These are phyloP conservation scores for Aspergillus costaricaensis DNA, from an alignment of 2,329 filamentous ascomycete genomes.

Conservation along the genomic window DNA sequence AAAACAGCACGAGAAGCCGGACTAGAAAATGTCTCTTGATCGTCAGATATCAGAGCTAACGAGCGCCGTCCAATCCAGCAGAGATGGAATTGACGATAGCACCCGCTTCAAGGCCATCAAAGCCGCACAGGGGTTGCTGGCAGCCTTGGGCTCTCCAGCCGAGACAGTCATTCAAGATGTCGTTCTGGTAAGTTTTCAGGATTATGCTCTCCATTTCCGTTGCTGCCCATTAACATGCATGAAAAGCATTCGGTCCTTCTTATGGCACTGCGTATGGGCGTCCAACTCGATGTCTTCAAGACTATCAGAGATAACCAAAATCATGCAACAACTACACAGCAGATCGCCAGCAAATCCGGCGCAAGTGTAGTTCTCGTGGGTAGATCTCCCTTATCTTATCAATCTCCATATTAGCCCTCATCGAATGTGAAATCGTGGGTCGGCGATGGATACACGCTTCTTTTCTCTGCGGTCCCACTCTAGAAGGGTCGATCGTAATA, in stretches of 20 bases:
- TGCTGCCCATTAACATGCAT: not conserved
- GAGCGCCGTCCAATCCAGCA: slow-evolving; percentile 7
- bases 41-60: slow-evolving; percentile 11
- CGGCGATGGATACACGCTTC: not conserved
- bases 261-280: slow-evolving; percentile 20
- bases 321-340: slow-evolving; percentile 3
- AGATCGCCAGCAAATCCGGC: slow-evolving; percentile 16
- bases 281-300: slow-evolving; percentile 17
- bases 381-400: slow-evolving; percentile 4
- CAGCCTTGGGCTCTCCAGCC: slow-evolving; percentile 13
- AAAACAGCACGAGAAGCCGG: not conserved
- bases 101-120: slow-evolving; percentile 12
- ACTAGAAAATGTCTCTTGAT: not conserved
- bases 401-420: not conserved
- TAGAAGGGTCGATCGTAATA: not conserved
- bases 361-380: slow-evolving; percentile 18
- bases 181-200: slow-evolving; percentile 13
- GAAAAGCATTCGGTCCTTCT: slow-evolving; percentile 7
- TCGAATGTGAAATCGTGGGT: not conserved
- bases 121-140: slow-evolving; percentile 13
- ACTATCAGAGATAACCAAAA: slow-evolving; percentile 5
- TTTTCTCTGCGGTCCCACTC: slow-evolving; percentile 1
- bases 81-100: slow-evolving; percentile 8
- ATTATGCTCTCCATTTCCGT: not conserved
- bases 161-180: slow-evolving; percentile 19